Conservation (phyloP, 441 rosid genomes). For the Pelargonium australe region DNA sequence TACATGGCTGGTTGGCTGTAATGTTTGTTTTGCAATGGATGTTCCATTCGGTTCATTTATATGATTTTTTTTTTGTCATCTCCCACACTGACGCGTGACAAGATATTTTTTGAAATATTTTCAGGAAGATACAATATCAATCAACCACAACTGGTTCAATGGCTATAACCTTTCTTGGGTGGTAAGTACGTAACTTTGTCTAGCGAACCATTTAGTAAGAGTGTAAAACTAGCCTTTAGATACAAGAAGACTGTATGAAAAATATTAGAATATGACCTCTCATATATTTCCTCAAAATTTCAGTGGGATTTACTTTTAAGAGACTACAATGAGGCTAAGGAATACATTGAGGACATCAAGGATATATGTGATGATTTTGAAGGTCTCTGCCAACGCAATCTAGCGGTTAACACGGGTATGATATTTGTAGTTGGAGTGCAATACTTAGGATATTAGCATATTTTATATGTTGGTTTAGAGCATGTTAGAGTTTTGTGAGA, state of each 20-base stretch:
- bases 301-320: conserved; percentile 80
- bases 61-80: background rate
- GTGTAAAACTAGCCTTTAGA: conserved; percentile 6
- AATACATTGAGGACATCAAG: conserved; percentile 81
- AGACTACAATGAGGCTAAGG: conserved; percentile 76
- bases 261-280: conserved; percentile 2
- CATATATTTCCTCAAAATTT: conserved; percentile 19
- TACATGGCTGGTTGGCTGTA: no score
- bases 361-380: conserved; percentile 89
- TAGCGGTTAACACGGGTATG: conserved; percentile 87
- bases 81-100: background rate
- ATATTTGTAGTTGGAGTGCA: background rate
- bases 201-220: conserved; percentile 2
- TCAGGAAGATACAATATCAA: conserved; percentile 90
- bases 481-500: background rate
- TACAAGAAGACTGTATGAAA: conserved; percentile 8
- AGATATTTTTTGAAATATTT: conserved; percentile 17
- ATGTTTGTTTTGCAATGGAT: no score
- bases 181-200: conserved; percentile 41
- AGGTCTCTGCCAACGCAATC: conserved; percentile 86
- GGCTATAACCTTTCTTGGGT: conserved; percentile 81
- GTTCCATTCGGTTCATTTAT: no score
- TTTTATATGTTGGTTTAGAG: background rate
- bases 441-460: background rate
- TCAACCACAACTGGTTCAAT: conserved; percentile 96